Percentiles rank a stretch among this genome's conserved stretches.
Conservation (phyloP, 352 stramenopile genomes). For the Plasmopara halstedii region DNA sequence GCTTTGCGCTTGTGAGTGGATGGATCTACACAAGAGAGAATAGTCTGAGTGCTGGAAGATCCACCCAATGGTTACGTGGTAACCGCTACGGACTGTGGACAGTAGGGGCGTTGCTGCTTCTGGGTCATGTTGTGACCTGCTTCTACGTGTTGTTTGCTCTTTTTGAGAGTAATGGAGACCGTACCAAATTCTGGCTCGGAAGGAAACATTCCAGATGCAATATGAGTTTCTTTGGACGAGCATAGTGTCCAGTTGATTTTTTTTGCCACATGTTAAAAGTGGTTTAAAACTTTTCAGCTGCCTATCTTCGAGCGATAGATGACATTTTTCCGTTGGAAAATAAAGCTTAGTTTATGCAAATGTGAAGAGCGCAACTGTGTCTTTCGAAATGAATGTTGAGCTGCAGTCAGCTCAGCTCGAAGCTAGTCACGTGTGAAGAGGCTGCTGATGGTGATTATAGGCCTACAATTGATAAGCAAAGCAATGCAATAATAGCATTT, state of each 20-base stretch:
- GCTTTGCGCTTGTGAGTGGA: slow-evolving; percentile 28
- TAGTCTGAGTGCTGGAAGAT: slow-evolving; percentile 7
- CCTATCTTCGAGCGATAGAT: too few species aligned
- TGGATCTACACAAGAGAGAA: slow-evolving; percentile 57
- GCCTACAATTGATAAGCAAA: too few species aligned
- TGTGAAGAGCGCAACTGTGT: too few species aligned
- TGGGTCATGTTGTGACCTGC: slow-evolving; percentile 57
- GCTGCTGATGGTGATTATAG: too few species aligned
- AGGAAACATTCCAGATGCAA: slow-evolving; percentile 9
- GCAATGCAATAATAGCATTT: too few species aligned
- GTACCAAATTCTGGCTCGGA: slow-evolving; percentile 63
- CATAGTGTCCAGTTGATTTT: slow-evolving; percentile 4
- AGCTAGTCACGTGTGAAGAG: too few species aligned
- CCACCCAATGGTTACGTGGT: slow-evolving; percentile 6
- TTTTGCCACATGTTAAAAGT: too few species aligned
- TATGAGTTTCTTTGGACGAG: slow-evolving; percentile 12
- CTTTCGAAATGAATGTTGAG: slow-evolving; percentile 1
- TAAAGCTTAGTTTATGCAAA: too few species aligned
- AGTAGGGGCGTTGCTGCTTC: slow-evolving; percentile 24
- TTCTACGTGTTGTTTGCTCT: slow-evolving; percentile 65
- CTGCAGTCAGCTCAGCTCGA: slow-evolving; percentile 1
- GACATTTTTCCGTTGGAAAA: too few species aligned
- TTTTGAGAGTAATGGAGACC: slow-evolving; percentile 60
- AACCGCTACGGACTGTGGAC: slow-evolving; percentile 17
- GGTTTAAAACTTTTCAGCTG: too few species aligned